These are phyloP conservation scores for Kluyveromyces sp. DNA, from an alignment of 1,139 yeast species.

Conservation along the genomic window DNA sequence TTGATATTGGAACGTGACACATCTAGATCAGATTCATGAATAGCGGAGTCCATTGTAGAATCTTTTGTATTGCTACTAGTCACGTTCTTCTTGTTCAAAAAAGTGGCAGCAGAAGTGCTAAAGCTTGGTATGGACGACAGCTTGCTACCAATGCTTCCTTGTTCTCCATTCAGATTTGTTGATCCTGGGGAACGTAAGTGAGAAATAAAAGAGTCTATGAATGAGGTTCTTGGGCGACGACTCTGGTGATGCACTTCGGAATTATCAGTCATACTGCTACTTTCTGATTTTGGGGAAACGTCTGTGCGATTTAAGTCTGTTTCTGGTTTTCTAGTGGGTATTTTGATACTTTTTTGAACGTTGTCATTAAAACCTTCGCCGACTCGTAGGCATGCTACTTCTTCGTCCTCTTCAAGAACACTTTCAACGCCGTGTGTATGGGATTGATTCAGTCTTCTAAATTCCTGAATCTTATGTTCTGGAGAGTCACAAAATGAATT, in stretches of 20 bases:
- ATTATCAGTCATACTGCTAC: constrained; percentile 3
- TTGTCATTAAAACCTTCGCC: constrained; percentile 9
- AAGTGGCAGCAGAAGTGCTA: constrained; percentile 2
- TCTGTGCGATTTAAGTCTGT: background rate
- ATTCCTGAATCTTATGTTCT: background rate
- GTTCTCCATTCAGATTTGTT: constrained; percentile 9
- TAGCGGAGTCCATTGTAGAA: background rate
- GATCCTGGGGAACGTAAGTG: constrained; percentile 18
- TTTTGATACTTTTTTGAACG: constrained; percentile 3
- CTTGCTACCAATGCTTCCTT: constrained; percentile 6
- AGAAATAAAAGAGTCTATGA: constrained; percentile 24
- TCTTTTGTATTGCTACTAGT: background rate
- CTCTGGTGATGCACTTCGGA: constrained; percentile 15
- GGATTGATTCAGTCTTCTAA: constrained; percentile 1
- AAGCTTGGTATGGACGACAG: constrained; percentile 5
- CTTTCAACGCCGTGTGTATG: constrained; percentile 7
- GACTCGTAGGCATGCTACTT: too few species aligned
- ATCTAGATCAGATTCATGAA: constrained; percentile 1
- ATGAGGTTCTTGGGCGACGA: constrained; percentile 23
- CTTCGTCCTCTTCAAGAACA: constrained; percentile 18
- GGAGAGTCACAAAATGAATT: background rate
- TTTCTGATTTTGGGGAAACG: background rate
- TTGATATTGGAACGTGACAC: background rate
- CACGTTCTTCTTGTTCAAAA: background rate
- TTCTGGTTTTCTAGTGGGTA: background rate